phyloP scores from a whole-genome alignment of 495 filamentous ascomycete genomes.

The Aspergillus ellipticus region DNA sequence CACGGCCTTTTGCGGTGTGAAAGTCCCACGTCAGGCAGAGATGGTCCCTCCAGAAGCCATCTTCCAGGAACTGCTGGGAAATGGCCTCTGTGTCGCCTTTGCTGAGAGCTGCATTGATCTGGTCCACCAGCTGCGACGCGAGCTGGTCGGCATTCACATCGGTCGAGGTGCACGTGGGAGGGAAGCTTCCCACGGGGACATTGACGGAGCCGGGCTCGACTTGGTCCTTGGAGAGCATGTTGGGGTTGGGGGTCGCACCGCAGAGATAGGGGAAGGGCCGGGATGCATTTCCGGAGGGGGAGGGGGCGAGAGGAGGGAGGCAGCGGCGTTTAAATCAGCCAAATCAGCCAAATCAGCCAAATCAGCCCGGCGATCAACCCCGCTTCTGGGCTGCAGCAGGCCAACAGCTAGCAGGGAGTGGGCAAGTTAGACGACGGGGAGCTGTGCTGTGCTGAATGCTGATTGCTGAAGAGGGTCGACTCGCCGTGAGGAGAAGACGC shows the following conservation, averaged over 20 bases:
- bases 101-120: constrained; percentile 47
- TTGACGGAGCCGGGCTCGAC: constrained; percentile 58
- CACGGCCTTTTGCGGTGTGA: constrained; percentile 51
- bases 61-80: constrained; percentile 40
- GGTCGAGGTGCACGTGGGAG: constrained; percentile 23
- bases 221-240: constrained; percentile 46
- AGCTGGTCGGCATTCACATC: constrained; percentile 44
- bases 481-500: no score
- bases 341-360: no score
- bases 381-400: no score
- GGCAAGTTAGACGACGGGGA: no score
- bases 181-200: constrained; percentile 37
- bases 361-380: no score
- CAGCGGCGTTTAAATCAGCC: no score
- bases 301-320: no score
- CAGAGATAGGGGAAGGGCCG: neutral
- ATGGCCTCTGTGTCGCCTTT: constrained; percentile 29
- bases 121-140: constrained; percentile 37
- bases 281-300: neutral
- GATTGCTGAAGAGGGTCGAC: no score
- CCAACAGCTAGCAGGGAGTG: no score
- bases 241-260: neutral
- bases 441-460: no score
- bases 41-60: constrained; percentile 44
- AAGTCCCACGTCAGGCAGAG: constrained; percentile 41